These are phyloP conservation scores for Paramecium pentaurelia DNA, from an alignment of 73 alveolate genomes.

Conservation along the genomic window DNA sequence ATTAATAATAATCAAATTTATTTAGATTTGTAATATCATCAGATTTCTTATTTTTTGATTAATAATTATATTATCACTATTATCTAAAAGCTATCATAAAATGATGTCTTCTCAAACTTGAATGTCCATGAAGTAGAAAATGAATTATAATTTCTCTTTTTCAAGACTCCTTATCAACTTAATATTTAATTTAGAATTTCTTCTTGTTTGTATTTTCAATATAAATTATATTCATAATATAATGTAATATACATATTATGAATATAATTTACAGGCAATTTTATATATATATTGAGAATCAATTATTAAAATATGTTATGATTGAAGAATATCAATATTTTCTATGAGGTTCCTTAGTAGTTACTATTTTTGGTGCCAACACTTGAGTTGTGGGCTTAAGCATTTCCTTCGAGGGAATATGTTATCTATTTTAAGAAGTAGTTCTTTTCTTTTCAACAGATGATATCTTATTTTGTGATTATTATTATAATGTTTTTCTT, in stretches of 20 bases:
- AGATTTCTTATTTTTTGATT: constrained; percentile 62
- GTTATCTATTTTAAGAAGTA: not conserved
- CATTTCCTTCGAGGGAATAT: not conserved
- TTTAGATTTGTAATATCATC: constrained; percentile 66
- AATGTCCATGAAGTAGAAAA: too few relatives aligned
- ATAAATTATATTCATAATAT: too few relatives aligned
- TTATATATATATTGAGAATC: not conserved
- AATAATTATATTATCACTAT: not conserved
- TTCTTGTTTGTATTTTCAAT: too few relatives aligned
- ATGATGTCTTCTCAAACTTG: too few relatives aligned
- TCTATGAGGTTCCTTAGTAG: constrained; percentile 7
- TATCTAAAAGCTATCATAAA: too few relatives aligned
- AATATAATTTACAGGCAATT: not conserved
- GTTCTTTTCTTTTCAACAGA: constrained; percentile 30
- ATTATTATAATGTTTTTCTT: not conserved
- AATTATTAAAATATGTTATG: not conserved
- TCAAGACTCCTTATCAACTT: too few relatives aligned
- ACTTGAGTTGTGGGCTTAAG: not conserved
- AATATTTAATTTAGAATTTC: too few relatives aligned
- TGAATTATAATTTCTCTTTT: too few relatives aligned
- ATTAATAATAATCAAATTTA: not conserved
- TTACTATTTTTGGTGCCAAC: constrained; percentile 36
- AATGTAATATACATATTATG: too few relatives aligned
- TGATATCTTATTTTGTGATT: not conserved
- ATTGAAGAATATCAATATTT: not conserved